A percentile compares a stretch with the other conserved stretches of the same genome.
phyloP scores from a whole-genome alignment of 345 rosid genomes.

The Mercurialis annua region DNA sequence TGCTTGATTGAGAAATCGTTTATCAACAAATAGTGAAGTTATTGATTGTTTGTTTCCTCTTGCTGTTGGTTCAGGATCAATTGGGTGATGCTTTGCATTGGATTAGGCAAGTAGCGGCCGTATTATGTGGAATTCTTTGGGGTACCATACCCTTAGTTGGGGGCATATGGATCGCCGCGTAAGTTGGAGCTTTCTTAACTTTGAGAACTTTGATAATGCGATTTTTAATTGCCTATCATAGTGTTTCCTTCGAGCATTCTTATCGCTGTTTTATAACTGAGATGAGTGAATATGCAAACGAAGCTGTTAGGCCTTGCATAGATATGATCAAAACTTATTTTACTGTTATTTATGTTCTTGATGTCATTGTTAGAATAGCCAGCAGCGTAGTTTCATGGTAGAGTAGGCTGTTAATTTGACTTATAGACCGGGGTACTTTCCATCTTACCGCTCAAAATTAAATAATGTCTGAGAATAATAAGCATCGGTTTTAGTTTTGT shows the following conservation, averaged over 20 bases:
- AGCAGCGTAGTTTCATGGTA: not conserved
- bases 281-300: too few species aligned
- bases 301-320: not conserved
- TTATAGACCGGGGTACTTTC: not conserved
- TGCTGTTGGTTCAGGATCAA: conserved; percentile 64
- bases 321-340: not conserved
- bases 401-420: not conserved
- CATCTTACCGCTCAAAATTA: not conserved
- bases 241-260: not conserved
- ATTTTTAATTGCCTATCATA: not conserved
- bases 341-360: not conserved
- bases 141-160: conserved; percentile 88
- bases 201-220: not conserved
- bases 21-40: not conserved
- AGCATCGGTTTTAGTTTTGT: not conserved
- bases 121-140: conserved; percentile 77
- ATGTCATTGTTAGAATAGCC: not conserved
- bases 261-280: not conserved
- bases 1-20: not conserved
- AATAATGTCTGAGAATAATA: not conserved
- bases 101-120: conserved; percentile 82
- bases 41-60: not conserved
- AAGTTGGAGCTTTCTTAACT: conserved; percentile 31
- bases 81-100: conserved; percentile 97
- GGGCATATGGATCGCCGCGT: conserved; percentile 82